These are phyloP conservation scores for Xylaria sp. DNA, from an alignment of 2,329 filamentous ascomycete species.

Conservation along the genomic window DNA sequence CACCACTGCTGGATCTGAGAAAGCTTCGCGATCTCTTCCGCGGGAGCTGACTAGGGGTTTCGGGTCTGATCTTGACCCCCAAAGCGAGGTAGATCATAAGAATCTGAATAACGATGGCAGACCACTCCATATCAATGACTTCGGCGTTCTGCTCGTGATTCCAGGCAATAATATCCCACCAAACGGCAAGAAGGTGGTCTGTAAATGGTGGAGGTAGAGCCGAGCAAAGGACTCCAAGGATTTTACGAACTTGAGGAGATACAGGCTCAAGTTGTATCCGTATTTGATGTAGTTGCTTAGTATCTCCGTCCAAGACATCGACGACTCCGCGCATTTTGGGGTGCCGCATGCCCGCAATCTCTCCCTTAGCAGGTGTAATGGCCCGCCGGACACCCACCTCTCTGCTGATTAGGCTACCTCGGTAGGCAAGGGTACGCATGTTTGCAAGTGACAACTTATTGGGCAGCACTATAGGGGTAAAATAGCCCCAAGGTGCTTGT, in stretches of 20 bases:
- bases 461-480: slow-evolving; percentile 70
- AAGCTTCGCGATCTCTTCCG: slow-evolving; percentile 36
- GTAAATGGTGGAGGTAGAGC: slow-evolving; percentile 64
- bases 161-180: slow-evolving; percentile 79
- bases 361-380: slow-evolving; percentile 52
- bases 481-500: slow-evolving; percentile 76
- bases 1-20: slow-evolving; percentile 41
- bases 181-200: slow-evolving; percentile 68
- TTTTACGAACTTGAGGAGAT: slow-evolving; percentile 64
- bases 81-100: slow-evolving; percentile 68
- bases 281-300: slow-evolving; percentile 66
- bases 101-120: slow-evolving; percentile 66
- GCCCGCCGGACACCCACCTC: slow-evolving; percentile 56
- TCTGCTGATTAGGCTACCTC: slow-evolving; percentile 56
- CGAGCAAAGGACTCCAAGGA: slow-evolving; percentile 67
- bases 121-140: slow-evolving; percentile 68
- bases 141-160: slow-evolving; percentile 55
- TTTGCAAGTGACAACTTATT: slow-evolving; percentile 62
- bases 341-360: slow-evolving; percentile 62
- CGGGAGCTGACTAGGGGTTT: slow-evolving; percentile 30
- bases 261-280: slow-evolving; percentile 70
- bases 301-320: slow-evolving; percentile 67
- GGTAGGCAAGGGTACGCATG: slow-evolving; percentile 62
- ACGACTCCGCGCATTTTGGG: slow-evolving; percentile 64
- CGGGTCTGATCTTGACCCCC: slow-evolving; percentile 44